Conservation (phyloP, 1,284 basidiomycete species). For the Fomitiporia mediterranea region DNA sequence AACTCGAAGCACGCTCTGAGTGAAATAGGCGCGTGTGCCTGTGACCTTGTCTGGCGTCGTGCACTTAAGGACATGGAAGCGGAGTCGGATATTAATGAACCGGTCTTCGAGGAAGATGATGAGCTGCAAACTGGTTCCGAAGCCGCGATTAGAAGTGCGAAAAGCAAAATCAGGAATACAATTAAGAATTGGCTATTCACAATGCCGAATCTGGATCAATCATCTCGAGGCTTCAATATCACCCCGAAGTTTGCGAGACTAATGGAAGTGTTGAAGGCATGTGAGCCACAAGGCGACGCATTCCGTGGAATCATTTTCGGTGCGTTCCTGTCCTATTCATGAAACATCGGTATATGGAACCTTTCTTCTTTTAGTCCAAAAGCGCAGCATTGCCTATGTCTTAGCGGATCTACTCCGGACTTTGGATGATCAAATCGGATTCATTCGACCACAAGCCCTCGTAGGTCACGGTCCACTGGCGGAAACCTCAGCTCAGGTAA, state of each 20-base stretch:
- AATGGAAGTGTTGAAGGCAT: slow-evolving; percentile 51
- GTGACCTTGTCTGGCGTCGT: slow-evolving; percentile 60
- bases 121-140: slow-evolving; percentile 22
- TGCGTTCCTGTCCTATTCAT: slow-evolving; percentile 27
- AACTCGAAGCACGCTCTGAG: slow-evolving; percentile 41
- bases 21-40: slow-evolving; percentile 58
- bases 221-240: slow-evolving; percentile 55
- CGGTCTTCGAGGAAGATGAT: slow-evolving; percentile 33
- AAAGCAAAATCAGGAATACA: slow-evolving; percentile 34
- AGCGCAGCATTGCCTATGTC: slow-evolving; percentile 38
- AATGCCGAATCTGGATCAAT: slow-evolving; percentile 52
- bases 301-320: slow-evolving; percentile 68
- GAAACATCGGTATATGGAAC: background rate
- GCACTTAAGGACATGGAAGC: slow-evolving; percentile 39
- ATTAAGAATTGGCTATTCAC: slow-evolving; percentile 54
- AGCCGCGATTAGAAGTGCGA: slow-evolving; percentile 24
- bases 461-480: slow-evolving; percentile 29
- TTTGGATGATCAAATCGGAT: slow-evolving; percentile 38
- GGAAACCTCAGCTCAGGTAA: slow-evolving; percentile 27
- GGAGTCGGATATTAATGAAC: slow-evolving; percentile 25
- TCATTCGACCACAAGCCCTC: slow-evolving; percentile 36
- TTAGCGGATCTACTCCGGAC: slow-evolving; percentile 44
- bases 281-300: slow-evolving; percentile 42
- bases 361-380: slow-evolving; percentile 36
- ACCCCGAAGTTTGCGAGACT: slow-evolving; percentile 59